Evolutionary conservation across 1,284 basidiomycete species (phyloP).

Genomic region (Ganoderma sinense): DNA sequence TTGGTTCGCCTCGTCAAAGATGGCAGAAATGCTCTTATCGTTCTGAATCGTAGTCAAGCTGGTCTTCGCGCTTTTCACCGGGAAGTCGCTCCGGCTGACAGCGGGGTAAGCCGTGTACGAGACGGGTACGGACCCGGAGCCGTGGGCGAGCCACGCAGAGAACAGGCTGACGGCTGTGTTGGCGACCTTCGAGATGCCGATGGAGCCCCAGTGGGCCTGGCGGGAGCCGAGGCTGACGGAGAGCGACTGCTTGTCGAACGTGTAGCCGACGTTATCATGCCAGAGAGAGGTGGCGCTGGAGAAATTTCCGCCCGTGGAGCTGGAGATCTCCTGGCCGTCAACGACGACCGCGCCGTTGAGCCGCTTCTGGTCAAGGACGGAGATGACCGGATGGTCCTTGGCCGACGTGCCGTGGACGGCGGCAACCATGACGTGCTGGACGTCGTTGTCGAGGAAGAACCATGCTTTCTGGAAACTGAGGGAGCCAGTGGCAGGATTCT

Average conservation of each 20-base stretch:
- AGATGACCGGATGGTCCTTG: slow-evolving; percentile 57
- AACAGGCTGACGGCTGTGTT: slow-evolving; percentile 64
- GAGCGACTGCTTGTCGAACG: slow-evolving; percentile 49
- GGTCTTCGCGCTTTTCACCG: slow-evolving; percentile 28
- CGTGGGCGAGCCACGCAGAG: slow-evolving; percentile 64
- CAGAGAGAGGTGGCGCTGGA: slow-evolving; percentile 52
- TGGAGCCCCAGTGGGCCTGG: slow-evolving; percentile 67
- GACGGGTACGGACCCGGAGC: slow-evolving; percentile 41
- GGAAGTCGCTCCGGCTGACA: slow-evolving; percentile 44
- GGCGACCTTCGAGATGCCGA: slow-evolving; percentile 66
- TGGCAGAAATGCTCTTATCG: slow-evolving; percentile 43
- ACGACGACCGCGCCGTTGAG: slow-evolving; percentile 52
- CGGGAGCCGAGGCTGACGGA: slow-evolving; percentile 54
- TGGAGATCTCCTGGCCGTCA: slow-evolving; percentile 43
- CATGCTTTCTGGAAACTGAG: slow-evolving; percentile 73
- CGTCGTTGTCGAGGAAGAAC: slow-evolving; percentile 73
- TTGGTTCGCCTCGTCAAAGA: slow-evolving; percentile 41
- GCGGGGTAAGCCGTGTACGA: slow-evolving; percentile 67
- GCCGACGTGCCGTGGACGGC: slow-evolving; percentile 48
- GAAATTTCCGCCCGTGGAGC: slow-evolving; percentile 39
- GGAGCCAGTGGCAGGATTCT: slow-evolving; percentile 62
- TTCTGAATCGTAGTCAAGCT: slow-evolving; percentile 48
- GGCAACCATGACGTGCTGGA: slow-evolving; percentile 68
- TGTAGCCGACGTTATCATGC: slow-evolving; percentile 66
- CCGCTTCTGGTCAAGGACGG: slow-evolving; percentile 70